Conservation (phyloP, 2,329 filamentous ascomycete species). For the Curvularia eragrostidis region DNA sequence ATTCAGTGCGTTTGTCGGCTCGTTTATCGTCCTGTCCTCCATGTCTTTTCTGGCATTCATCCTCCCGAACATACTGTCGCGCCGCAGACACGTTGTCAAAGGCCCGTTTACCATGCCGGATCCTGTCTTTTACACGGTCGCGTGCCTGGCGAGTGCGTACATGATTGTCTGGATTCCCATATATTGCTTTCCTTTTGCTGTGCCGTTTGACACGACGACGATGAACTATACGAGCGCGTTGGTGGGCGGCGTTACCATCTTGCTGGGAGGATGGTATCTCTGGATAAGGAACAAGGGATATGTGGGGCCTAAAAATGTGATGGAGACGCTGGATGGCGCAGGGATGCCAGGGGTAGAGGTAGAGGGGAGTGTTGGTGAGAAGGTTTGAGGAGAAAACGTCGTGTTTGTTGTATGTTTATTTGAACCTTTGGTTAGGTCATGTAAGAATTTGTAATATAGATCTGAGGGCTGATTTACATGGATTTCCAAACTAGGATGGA, state of each 20-base stretch:
- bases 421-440: background rate
- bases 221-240: slow-evolving; percentile 65
- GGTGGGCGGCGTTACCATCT: slow-evolving; percentile 59
- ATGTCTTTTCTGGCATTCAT: slow-evolving; percentile 69
- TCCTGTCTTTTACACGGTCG: slow-evolving; percentile 55
- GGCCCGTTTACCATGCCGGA: slow-evolving; percentile 65
- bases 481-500: background rate
- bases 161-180: slow-evolving; percentile 68
- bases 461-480: background rate
- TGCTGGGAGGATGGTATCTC: slow-evolving; percentile 55
- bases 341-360: slow-evolving; percentile 4
- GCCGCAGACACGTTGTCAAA: slow-evolving; percentile 55
- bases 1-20: slow-evolving; percentile 71
- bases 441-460: background rate
- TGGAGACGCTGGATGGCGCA: slow-evolving; percentile 26
- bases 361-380: background rate
- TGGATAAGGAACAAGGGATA: slow-evolving; percentile 51
- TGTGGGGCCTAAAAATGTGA: slow-evolving; percentile 44
- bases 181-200: slow-evolving; percentile 63
- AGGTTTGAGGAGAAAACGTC: background rate
- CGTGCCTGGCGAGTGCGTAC: slow-evolving; percentile 62
- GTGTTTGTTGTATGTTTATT: background rate
- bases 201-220: slow-evolving; percentile 54
- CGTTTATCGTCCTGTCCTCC: slow-evolving; percentile 62
- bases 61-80: slow-evolving; percentile 55